Evolutionary conservation across 768 basidiomycete genomes (phyloP), one percentile per base, ranked within the genome.

Genomic region (Auriscalpium microsporum): DNA sequence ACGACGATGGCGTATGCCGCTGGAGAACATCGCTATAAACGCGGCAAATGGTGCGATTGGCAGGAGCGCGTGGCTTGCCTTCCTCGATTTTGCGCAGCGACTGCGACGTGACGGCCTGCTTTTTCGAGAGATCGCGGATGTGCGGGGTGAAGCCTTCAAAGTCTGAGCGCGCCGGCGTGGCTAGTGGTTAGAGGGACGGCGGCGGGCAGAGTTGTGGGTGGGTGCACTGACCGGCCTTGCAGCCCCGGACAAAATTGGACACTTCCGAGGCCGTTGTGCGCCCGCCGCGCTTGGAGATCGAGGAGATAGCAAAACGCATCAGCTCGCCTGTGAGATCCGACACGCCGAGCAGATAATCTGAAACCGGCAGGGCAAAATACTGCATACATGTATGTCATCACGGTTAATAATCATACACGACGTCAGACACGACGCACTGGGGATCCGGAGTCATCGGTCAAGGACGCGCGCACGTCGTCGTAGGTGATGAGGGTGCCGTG

Each of bases 281-380:
- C 4, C 86, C 86, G 3, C 86, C 86, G 47, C 78, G 79, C 14
- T 77, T 79, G 3, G 82, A 73, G 44, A 93, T 81, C 47, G 87
- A 81, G 47, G 91, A 89, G 57, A 97, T 95, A 10, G 92, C 93
- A 59, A 86, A 87, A 36, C 95, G 81, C 96, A 98, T 97, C 23
- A 98, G 80, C 71, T 99, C 96, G 45, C 96, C 96, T 0, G 93
- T 96, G 19, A 99, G 77, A 70, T 99, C 96, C 8, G 91, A 90
- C 33, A 98, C 71, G 6, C 96, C 96, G 3, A 97, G 80, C 13
- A 97, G 74, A 65, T 96, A 98, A 66, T 98, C 94, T 42, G 87
- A 83, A 36, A 82, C 66, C 9, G 90, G 78, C 35, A 94, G 66
- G 4, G 83, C 80, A 62, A 94, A 87, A 60, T 80, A 87, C 94